Conservation (phyloP, 192 early-diverging fungal species). For the Funneliformis geosporum region DNA sequence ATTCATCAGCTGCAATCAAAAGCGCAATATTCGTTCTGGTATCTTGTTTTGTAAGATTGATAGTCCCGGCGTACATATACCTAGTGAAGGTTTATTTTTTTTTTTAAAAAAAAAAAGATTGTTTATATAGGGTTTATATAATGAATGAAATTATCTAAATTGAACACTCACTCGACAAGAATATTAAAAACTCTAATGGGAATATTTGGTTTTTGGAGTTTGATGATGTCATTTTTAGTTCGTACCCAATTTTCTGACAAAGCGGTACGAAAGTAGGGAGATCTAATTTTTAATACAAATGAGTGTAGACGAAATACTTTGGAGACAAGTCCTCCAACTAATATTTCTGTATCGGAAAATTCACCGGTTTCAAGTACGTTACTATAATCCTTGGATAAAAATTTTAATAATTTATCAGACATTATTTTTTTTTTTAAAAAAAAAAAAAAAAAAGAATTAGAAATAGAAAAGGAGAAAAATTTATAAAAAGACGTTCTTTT, state of each 20-base stretch:
- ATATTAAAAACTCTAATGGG: background rate
- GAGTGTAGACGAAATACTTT: background rate
- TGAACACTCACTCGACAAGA: background rate
- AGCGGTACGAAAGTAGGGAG: slow-evolving; percentile 5
- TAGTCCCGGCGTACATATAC: background rate
- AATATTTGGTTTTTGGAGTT: slow-evolving; percentile 5
- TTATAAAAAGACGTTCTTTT: no score
- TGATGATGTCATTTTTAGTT: background rate
- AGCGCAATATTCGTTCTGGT: background rate
- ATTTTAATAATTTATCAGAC: no score
- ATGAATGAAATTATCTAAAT: no score
- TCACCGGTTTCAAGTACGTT: background rate
- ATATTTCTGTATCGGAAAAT: background rate
- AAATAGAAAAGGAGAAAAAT: no score
- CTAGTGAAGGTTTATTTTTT: background rate
- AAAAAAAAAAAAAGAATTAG: no score
- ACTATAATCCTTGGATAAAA: background rate
- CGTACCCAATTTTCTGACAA: background rate
- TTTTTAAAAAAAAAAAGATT: background rate
- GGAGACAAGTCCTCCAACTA: background rate
- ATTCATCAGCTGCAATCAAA: background rate
- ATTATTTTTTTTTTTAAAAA: no score
- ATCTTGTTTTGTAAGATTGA: background rate
- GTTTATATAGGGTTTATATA: no score
- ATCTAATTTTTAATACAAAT: background rate